These are phyloP conservation scores for Persicaria tinctoria DNA, from an alignment of 148 eudicot species.

Conservation along the genomic window DNA sequence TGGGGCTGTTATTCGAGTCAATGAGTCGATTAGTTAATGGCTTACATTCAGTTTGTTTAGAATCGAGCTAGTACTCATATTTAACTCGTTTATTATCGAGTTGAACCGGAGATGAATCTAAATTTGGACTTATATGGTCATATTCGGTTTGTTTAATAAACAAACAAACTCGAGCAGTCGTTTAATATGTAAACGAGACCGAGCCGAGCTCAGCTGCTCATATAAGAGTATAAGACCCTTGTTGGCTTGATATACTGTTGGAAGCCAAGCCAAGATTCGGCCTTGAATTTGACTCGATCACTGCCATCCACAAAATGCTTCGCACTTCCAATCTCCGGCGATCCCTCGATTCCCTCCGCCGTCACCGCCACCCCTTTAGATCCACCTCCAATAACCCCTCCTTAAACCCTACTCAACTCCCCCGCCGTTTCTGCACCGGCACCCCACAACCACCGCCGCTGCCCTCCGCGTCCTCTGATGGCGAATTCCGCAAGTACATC, in stretches of 20 bases:
- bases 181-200: too few species aligned
- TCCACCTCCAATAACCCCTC: constrained; percentile 16
- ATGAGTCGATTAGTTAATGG: too few species aligned
- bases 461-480: constrained; percentile 33
- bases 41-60: too few species aligned
- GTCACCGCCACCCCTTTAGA: constrained; percentile 12
- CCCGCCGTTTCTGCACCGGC: constrained; percentile 26
- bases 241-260: not conserved
- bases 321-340: constrained; percentile 46
- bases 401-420: constrained; percentile 16
- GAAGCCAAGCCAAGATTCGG: not conserved
- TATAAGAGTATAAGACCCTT: too few species aligned
- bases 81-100: too few species aligned
- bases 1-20: too few species aligned
- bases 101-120: too few species aligned
- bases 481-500: constrained; percentile 66
- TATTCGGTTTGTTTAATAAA: too few species aligned
- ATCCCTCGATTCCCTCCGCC: constrained; percentile 33
- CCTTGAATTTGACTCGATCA: not conserved
- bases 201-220: too few species aligned
- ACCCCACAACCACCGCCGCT: constrained; percentile 27
- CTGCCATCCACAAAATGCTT: constrained; percentile 33
- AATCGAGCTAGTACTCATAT: too few species aligned
- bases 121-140: too few species aligned
- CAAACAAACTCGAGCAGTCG: too few species aligned